phyloP scores from a whole-genome alignment of 768 basidiomycete genomes.

The Mycena latifolia region DNA sequence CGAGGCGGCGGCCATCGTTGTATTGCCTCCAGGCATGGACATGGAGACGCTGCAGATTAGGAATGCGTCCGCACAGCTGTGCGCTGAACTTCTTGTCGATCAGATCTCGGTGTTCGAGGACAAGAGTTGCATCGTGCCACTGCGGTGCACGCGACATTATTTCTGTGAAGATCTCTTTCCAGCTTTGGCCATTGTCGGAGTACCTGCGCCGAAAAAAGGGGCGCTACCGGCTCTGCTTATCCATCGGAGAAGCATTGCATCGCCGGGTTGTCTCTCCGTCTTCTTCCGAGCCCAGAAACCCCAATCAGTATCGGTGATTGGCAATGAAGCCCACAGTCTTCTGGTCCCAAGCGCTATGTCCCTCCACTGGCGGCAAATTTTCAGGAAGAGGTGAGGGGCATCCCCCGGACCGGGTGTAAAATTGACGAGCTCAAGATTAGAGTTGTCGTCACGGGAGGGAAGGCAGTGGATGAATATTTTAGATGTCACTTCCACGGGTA shows the following conservation, averaged over 20 bases:
- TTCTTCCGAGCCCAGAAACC: too few species aligned
- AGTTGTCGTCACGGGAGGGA: neutral
- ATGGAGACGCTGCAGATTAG: neutral
- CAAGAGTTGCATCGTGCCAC: neutral
- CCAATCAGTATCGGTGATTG: neutral
- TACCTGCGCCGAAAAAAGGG: neutral
- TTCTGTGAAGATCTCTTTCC: neutral
- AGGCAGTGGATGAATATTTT: neutral
- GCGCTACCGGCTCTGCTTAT: neutral
- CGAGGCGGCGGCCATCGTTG: too few species aligned
- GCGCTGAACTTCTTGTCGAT: neutral
- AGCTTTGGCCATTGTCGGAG: neutral
- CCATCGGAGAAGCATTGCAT: neutral
- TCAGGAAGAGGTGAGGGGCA: neutral
- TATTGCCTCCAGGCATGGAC: neutral
- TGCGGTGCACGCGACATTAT: neutral
- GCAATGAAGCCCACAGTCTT: neutral
- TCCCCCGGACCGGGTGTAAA: neutral
- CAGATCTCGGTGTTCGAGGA: neutral
- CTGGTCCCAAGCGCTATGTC: neutral
- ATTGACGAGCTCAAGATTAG: neutral
- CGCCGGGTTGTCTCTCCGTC: too few species aligned
- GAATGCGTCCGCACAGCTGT: neutral
- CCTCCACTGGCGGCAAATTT: conserved; percentile 7
- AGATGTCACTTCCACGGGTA: conserved; percentile 3